phyloP scores from a whole-genome alignment of 1,284 basidiomycete species.

The Chiua sp. region DNA sequence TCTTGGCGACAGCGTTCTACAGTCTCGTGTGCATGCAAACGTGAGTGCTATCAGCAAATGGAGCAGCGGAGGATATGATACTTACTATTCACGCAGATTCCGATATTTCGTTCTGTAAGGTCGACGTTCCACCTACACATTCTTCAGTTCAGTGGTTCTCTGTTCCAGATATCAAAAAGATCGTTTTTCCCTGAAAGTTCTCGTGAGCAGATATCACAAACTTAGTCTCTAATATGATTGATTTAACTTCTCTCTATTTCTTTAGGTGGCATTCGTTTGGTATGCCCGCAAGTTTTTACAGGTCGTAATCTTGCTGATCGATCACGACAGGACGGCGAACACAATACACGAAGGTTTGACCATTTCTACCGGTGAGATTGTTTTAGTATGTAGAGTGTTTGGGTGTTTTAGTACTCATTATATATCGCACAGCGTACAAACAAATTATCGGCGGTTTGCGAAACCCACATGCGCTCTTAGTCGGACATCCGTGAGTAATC shows the following conservation, averaged over 20 bases:
- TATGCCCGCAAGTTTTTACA: background rate
- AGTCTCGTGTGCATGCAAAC: constrained; percentile 24
- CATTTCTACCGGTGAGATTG: constrained; percentile 9
- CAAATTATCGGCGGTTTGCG: constrained; percentile 11
- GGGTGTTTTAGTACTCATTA: background rate
- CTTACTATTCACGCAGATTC: constrained; percentile 10
- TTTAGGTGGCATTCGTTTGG: constrained; percentile 15
- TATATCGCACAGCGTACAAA: constrained; percentile 16
- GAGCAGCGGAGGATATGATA: too few species aligned
- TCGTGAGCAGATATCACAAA: constrained; percentile 11
- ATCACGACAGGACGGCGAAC: constrained; percentile 5
- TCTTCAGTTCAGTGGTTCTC: background rate
- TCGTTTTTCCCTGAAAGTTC: background rate
- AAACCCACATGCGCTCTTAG: background rate
- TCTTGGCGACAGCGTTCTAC: constrained; percentile 13
- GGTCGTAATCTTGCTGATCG: background rate
- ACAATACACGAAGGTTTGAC: constrained; percentile 10
- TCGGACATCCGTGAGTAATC: constrained; percentile 8
- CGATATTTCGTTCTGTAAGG: constrained; percentile 20
- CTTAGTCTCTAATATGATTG: background rate
- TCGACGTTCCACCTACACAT: background rate
- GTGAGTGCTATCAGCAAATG: constrained; percentile 4
- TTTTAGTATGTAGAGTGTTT: too few species aligned
- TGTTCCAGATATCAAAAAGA: constrained; percentile 18
- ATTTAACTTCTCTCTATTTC: background rate